Evolutionary conservation across 495 filamentous ascomycete species (phyloP).

Genomic region (Sporormia fimetaria): DNA sequence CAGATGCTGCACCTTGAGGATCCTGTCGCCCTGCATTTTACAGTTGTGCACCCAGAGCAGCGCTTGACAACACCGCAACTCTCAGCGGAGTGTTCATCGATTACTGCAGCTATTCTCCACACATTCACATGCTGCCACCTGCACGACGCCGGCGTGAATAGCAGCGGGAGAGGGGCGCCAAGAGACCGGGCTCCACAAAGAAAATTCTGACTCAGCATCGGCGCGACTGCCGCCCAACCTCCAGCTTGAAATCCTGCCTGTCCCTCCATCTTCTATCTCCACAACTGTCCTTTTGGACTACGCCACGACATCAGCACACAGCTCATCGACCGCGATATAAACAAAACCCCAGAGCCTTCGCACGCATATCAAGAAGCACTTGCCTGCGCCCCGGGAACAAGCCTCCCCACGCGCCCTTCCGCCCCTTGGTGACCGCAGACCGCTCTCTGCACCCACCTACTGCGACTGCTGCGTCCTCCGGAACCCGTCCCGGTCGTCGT

Average conservation of each 20-base stretch:
- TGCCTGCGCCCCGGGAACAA: neutral
- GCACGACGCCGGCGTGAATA: too few species aligned
- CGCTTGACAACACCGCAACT: too few species aligned
- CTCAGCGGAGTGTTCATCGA: too few species aligned
- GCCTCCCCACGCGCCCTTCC: neutral
- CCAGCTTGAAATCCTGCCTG: neutral
- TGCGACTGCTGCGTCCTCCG: slow-evolving; percentile 11
- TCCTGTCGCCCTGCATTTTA: too few species aligned
- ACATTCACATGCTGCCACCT: too few species aligned
- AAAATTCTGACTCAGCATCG: slow-evolving; percentile 2
- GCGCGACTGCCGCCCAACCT: slow-evolving; percentile 2
- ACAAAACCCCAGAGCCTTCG: neutral
- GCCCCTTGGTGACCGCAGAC: slow-evolving; percentile 3
- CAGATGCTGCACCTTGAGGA: too few species aligned
- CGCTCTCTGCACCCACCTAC: neutral
- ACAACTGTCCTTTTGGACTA: slow-evolving; percentile 21
- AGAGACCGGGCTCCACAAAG: too few species aligned
- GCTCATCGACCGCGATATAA: neutral
- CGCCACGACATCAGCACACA: too few species aligned
- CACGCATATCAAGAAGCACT: slow-evolving; percentile 2
- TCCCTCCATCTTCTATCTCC: slow-evolving; percentile 4
- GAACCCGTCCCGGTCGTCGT: slow-evolving; percentile 3
- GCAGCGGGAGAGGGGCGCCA: too few species aligned
- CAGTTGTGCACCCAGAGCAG: too few species aligned
- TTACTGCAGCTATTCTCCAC: too few species aligned